A percentile compares a stretch with the other conserved stretches of the same genome.
phyloP scores from a whole-genome alignment of 305 asterid genomes.

The Caryopteris hybrid region DNA sequence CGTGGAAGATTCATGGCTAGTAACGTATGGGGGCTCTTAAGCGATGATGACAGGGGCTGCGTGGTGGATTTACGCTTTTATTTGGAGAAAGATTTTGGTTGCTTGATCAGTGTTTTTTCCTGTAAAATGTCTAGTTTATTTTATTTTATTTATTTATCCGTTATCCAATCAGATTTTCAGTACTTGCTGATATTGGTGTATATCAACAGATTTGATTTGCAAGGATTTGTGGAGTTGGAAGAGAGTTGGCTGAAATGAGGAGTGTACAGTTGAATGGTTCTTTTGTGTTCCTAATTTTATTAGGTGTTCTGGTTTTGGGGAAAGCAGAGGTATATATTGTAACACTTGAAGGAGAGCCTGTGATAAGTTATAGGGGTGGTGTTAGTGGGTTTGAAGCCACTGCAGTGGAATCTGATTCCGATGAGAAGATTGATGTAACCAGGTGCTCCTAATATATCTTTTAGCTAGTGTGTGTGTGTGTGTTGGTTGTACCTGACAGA shows the following conservation, averaged over 20 bases:
- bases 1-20: not conserved
- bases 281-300: slow-evolving; percentile 35
- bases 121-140: not conserved
- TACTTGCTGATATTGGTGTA: slow-evolving; percentile 10
- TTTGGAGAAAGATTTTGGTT: slow-evolving; percentile 4
- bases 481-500: not conserved
- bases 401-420: slow-evolving; percentile 85
- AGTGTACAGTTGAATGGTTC: slow-evolving; percentile 31
- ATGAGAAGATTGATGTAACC: slow-evolving; percentile 71
- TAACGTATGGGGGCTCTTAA: too few species aligned
- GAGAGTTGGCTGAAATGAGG: slow-evolving; percentile 42
- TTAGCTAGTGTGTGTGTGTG: not conserved
- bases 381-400: slow-evolving; percentile 91
- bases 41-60: not conserved
- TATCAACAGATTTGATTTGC: slow-evolving; percentile 32
- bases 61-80: not conserved
- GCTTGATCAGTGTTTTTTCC: not conserved
- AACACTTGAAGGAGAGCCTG: slow-evolving; percentile 93
- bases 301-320: slow-evolving; percentile 38
- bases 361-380: slow-evolving; percentile 84
- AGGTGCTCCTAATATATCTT: slow-evolving; percentile 44
- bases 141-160: not conserved
- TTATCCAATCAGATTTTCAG: not conserved
- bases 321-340: slow-evolving; percentile 79
- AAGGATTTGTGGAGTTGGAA: slow-evolving; percentile 26